Conservation (phyloP, 1,139 yeast genomes). For the Blastobotrys arbuscula region DNA sequence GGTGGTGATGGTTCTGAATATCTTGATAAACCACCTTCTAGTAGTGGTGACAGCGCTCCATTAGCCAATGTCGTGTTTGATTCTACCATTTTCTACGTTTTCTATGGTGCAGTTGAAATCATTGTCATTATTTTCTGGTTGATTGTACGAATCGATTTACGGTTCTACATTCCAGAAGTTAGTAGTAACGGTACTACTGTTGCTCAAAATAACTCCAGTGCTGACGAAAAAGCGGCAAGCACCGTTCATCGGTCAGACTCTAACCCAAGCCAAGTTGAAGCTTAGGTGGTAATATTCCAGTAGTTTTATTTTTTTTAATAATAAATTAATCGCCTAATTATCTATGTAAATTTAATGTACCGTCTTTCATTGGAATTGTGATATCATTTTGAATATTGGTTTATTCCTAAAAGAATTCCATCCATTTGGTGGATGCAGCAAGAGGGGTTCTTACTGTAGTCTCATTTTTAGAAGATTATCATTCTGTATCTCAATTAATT, state of each 20-base stretch:
- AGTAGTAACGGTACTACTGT: background rate
- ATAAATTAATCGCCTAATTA: no score
- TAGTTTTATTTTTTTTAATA: no score
- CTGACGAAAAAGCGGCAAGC: background rate
- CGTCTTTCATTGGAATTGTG: no score
- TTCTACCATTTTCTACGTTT: conserved; percentile 56
- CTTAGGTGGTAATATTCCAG: no score
- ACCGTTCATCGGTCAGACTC: background rate
- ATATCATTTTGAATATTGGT: no score
- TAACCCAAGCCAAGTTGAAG: background rate
- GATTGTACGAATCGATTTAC: conserved; percentile 60
- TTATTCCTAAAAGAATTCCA: no score
- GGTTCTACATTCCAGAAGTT: conserved; percentile 71
- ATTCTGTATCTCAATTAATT: no score
- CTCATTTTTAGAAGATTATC: no score
- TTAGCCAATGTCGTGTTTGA: conserved; percentile 41
- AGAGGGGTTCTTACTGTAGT: no score
- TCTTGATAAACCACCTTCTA: background rate
- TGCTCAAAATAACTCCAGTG: background rate
- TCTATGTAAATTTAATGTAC: conserved; percentile 1
- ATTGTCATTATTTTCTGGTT: conserved; percentile 51
- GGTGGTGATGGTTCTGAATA: conserved; percentile 19
- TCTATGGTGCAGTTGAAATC: conserved; percentile 63
- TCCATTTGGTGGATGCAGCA: no score
- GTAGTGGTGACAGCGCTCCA: conserved; percentile 13